Percentiles rank a stretch among this genome's conserved stretches.
Conservation (phyloP, 1,284 basidiomycete genomes). For the Tausonia pullulans region DNA sequence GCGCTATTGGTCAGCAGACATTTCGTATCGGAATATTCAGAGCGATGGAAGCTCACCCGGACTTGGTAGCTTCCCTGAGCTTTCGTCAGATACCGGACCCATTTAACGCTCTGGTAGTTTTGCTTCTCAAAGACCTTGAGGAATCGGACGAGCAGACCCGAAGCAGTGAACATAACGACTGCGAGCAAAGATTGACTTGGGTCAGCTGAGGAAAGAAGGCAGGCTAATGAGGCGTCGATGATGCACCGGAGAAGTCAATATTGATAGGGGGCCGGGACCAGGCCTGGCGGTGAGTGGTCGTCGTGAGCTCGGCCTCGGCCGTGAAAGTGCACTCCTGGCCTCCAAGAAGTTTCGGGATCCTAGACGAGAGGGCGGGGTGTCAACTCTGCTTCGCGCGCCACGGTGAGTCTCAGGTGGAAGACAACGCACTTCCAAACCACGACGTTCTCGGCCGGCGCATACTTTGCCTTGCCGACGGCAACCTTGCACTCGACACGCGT, state of each 20-base stretch:
- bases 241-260: slow-evolving; percentile 62
- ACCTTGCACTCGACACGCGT: slow-evolving; percentile 86
- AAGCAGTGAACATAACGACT: slow-evolving; percentile 96
- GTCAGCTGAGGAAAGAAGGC: not conserved
- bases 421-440: slow-evolving; percentile 89
- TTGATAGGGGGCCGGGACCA: slow-evolving; percentile 98
- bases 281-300: slow-evolving; percentile 78
- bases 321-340: slow-evolving; percentile 79
- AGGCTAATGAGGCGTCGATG: not conserved
- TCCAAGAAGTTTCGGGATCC: slow-evolving; percentile 85
- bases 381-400: not conserved
- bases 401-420: not conserved
- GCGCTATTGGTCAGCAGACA: no score
- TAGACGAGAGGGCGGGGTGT: slow-evolving; percentile 29
- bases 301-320: slow-evolving; percentile 70
- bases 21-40: no score
- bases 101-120: slow-evolving; percentile 84
- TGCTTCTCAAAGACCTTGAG: slow-evolving; percentile 96
- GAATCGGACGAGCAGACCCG: slow-evolving; percentile 90
- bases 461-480: slow-evolving; percentile 88
- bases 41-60: slow-evolving; percentile 44
- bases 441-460: slow-evolving; percentile 85
- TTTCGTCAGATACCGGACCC: slow-evolving; percentile 78
- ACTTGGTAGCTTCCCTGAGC: slow-evolving; percentile 78
- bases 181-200: not conserved